Evolutionary conservation across 2,329 filamentous ascomycete species (phyloP).

Genomic region (Pestalotiopsis sp.): DNA sequence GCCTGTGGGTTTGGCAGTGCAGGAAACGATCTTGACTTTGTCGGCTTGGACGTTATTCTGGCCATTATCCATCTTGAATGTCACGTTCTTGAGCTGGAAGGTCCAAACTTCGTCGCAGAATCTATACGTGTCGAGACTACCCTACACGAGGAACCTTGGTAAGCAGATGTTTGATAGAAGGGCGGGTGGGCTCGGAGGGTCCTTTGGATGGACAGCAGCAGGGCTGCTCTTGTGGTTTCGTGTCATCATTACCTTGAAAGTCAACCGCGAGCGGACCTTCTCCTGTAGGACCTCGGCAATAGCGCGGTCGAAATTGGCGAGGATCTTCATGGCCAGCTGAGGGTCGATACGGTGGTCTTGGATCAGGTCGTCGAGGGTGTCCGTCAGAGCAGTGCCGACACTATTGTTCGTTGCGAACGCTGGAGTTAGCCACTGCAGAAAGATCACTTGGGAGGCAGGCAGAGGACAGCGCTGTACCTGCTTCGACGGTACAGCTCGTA

Average conservation of each 20-base stretch:
- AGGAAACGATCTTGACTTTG: conserved; percentile 98
- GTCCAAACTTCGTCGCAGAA: conserved; percentile 99
- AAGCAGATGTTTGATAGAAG: not conserved
- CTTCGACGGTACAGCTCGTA: conserved; percentile 98
- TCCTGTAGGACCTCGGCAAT: conserved; percentile 91
- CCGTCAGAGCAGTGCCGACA: conserved; percentile 89
- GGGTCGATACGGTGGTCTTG: conserved; percentile 94
- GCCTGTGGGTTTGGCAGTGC: conserved; percentile 74
- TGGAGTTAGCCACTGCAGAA: conserved; percentile 24
- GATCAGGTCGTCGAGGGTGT: conserved; percentile 96
- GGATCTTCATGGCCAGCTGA: conserved; percentile 97
- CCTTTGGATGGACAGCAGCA: not conserved
- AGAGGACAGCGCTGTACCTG: conserved; percentile 66
- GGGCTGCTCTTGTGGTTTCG: no score
- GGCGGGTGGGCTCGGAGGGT: not conserved
- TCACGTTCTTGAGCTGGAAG: conserved; percentile 97
- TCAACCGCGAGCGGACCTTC: conserved; percentile 86
- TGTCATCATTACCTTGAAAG: conserved; percentile 81
- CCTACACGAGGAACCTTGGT: conserved; percentile 53
- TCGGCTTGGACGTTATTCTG: conserved; percentile 77
- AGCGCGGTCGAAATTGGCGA: conserved; percentile 91
- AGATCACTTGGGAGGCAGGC: conserved; percentile 14
- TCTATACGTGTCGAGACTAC: conserved; percentile 95
- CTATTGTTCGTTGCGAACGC: conserved; percentile 52
- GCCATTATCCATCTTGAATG: conserved; percentile 93